Percentiles rank a stretch among this genome's conserved stretches.
Conservation (phyloP, 768 basidiomycete genomes). For the Chalciporus sphaerocephalus region DNA sequence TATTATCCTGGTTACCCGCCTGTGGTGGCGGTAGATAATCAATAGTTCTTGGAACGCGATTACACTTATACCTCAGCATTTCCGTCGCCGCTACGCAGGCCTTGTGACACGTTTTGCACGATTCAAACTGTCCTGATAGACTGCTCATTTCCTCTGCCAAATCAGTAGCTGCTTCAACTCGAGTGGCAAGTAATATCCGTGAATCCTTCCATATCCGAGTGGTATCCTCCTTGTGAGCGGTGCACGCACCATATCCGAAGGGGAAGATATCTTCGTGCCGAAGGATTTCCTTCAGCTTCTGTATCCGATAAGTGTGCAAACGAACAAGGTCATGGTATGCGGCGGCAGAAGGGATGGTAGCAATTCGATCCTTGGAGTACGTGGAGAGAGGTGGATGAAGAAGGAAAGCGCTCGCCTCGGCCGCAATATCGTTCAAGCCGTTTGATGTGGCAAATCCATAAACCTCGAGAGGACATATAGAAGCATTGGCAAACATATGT, state of each 20-base stretch:
- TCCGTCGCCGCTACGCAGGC: slow-evolving; percentile 61
- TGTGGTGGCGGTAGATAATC: slow-evolving; percentile 37
- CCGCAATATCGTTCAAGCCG: slow-evolving; percentile 45
- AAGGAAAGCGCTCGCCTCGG: slow-evolving; percentile 55
- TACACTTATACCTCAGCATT: slow-evolving; percentile 73
- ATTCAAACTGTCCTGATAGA: slow-evolving; percentile 42
- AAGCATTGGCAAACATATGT: slow-evolving; percentile 54
- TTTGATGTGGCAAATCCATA: slow-evolving; percentile 52
- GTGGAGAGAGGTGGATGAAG: slow-evolving; percentile 49
- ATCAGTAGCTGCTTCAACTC: slow-evolving; percentile 61
- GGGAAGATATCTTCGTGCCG: slow-evolving; percentile 65
- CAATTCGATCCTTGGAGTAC: slow-evolving; percentile 49
- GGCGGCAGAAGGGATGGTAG: slow-evolving; percentile 49
- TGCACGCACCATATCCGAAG: slow-evolving; percentile 64
- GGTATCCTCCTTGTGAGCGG: slow-evolving; percentile 45
- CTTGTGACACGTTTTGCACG: slow-evolving; percentile 52
- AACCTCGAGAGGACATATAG: slow-evolving; percentile 49
- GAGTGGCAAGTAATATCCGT: slow-evolving; percentile 41
- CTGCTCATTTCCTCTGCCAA: slow-evolving; percentile 62
- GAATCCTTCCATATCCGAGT: slow-evolving; percentile 48
- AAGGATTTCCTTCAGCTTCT: slow-evolving; percentile 47
- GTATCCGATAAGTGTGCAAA: slow-evolving; percentile 55
- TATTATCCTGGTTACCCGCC: slow-evolving; percentile 19
- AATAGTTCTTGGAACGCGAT: slow-evolving; percentile 47
- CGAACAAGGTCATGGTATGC: slow-evolving; percentile 62